Evolutionary conservation across 2,329 filamentous ascomycete genomes (phyloP).

Genomic region (Aspergillus sclerotialis): DNA sequence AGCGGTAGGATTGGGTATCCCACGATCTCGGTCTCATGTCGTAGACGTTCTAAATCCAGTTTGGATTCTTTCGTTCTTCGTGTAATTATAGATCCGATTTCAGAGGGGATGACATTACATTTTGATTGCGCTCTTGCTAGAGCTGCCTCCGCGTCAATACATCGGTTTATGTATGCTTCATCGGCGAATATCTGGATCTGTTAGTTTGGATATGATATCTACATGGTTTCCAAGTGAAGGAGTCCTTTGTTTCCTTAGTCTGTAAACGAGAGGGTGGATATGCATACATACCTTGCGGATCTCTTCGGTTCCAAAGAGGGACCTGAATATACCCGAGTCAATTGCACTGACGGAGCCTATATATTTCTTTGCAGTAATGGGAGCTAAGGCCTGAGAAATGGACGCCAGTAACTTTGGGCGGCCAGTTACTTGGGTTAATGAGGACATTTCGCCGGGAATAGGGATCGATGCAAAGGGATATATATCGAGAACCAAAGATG

Average conservation of each 20-base stretch:
- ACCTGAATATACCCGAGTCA: constrained; percentile 47
- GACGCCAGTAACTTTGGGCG: too few species aligned
- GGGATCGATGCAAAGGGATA: too few species aligned
- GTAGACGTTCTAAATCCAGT: constrained; percentile 39
- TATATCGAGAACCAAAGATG: too few species aligned
- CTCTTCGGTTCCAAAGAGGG: constrained; percentile 47
- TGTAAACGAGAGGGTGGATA: too few species aligned
- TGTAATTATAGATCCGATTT: constrained; percentile 31
- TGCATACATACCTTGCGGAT: constrained; percentile 34
- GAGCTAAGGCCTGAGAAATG: not conserved
- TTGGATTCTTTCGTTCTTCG: constrained; percentile 23
- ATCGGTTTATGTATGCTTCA: constrained; percentile 42
- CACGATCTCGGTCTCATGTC: constrained; percentile 45
- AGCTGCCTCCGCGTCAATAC: constrained; percentile 47
- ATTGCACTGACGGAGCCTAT: constrained; percentile 13
- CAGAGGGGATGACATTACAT: constrained; percentile 40
- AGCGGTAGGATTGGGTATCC: constrained; percentile 49
- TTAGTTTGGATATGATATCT: not conserved
- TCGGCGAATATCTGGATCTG: constrained; percentile 41
- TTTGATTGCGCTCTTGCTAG: constrained; percentile 46
- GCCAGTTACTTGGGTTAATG: not conserved
- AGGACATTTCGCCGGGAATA: too few species aligned
- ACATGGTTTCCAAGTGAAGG: not conserved
- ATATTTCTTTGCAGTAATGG: not conserved
- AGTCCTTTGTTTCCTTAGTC: too few species aligned